Evolutionary conservation across 2,329 filamentous ascomycete genomes (phyloP), one percentile per base, ranked within the genome.

Genomic region (Cadophora sp.): DNA sequence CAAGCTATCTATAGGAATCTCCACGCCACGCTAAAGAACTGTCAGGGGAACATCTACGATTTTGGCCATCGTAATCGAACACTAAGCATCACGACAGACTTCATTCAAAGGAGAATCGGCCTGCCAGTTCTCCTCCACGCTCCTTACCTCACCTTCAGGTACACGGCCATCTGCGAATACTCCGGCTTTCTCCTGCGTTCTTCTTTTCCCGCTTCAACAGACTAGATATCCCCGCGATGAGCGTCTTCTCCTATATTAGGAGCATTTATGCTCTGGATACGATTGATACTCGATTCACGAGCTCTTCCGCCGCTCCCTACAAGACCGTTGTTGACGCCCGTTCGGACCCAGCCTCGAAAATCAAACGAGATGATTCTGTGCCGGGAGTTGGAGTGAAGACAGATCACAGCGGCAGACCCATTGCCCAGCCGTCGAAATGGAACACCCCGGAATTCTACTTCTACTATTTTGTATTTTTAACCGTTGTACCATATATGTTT

Each of bases 401-500:
- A 80, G 78, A 78, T 78, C 78, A 69, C 78, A 79, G 67, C 76
- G 78, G 72, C 78, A 79, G 64, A 79, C 81, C 72, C 83, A 83
- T 78, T 78, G 81, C 79, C 64, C 83, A 86, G 68, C 87, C 88
- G 43, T 86, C 94, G 51, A 91, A 87, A 89, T 99, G 95, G 95
- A 87, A 85, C 27, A 96, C 94, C 0, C 85, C 86, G 2, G 96
- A 99, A 80, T 98, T 96, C 81, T 91, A 88, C 77, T 73, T 94
- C 63, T 98, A 99, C 81, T 91, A 89, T 73, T 58, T 91, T 22
- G 80, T 92, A 71, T 87, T 97, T 73, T 69, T 84, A 36, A 76
- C 87, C 6, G 84, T 83, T 64, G 84, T 98, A 30, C 93, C 93
- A 9, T 85, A 89, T 74, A 99, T 99, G 94, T 93, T 97, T 80